Evolutionary conservation across 164 flowering plant genomes (phyloP), one percentile per base, ranked within the genome.

Genomic region (Brasenia schreberi): DNA sequence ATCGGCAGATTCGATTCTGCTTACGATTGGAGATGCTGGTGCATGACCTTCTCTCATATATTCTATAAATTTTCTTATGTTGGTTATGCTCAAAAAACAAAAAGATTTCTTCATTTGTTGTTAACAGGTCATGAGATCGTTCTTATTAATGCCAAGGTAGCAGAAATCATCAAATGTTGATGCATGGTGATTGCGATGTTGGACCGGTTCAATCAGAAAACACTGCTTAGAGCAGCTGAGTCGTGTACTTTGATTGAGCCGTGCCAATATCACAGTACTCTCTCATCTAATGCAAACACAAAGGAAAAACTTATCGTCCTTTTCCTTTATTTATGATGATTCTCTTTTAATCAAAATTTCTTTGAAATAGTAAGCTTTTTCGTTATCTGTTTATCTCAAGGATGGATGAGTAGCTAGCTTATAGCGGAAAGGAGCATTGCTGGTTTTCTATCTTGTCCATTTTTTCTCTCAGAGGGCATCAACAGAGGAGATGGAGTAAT

Each of bases 231-330:
- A 49, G 16, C 56, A 49, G 56, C 14, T 49, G 56, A 49, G 56
- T 49, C 56, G 62, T 60, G 62, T 60, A 60, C 62, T 60, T 60
- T 60, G 62, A 60, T 60, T 60, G 62, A 60, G 62, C 62, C 62
- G 62, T 60, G 62, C 62, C 62, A 60, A 60, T 60, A 60, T 60
- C 56, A 49, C 56, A 49, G 56, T 49, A 49, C 56, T 49, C 16
- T 5, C 39, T 33, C 39, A 33, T 33, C 39, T 33, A 1, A 33
- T 33, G 39, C 39, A 33, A 33, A 33, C 39, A 33, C 39, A 33
- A 33, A 33, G 39, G 27, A 23, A 23, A 23, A 23, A 2, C 27
- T 45, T 45, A 7, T 5, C 53, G 5, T 49, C 56, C 12, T 49
- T 49, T 49, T 49, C 16, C 56, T 49, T 49, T 33, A 33, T 49